Base-by-base conservation (phyloP, 805 yeast species). In the Candida mattraensis region DNA sequence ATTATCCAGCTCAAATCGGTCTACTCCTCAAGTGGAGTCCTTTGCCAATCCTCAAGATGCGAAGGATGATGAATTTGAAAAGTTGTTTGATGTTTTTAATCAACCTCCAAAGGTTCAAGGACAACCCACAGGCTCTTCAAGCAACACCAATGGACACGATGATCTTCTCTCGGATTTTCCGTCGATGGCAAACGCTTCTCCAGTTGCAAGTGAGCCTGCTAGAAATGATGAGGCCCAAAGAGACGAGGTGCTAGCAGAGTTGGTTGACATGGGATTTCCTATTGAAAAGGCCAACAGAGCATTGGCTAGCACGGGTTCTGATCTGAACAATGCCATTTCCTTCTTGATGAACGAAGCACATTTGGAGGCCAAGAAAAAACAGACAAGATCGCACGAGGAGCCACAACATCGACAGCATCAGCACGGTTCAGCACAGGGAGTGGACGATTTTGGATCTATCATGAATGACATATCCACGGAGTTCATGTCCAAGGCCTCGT, bases 231-330 rank as follows among this genome's bases (percentile, higher is more conserved):
- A 23, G 11, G 7, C 32, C 5, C 16, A 54, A 7, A 56, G 58
- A 28, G 84, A 79, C 45, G 63, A 62, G 26, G 67, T 77, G 1
- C 53, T 85, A 12, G 91, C 91, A 0, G 84, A 78, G 47, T 64
- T 86, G 27, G 60, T 84, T 3, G 93, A 86, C 40, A 87, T 87
- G 78, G 95, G 95, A 3, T 87, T 87, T 50, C 59, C 81, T 1
- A 63, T 73, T 1, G 79, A 76, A 2, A 74, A 69, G 34, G 78
- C 93, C 4, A 70, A 67, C 17, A 60, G 62, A 3, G 94, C 94
- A 0, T 65, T 87, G 23, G 69, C 60, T 6, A 60, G 66, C 29
- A 75, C 80, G 0, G 56, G 53, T 1, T 51, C 62, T 21, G 86
- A 83, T 46, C 64, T 85, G 7, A 75, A 80, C 39, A 70, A 65